Conservation (phyloP, 768 basidiomycete species). For the Ramaria sp. region DNA sequence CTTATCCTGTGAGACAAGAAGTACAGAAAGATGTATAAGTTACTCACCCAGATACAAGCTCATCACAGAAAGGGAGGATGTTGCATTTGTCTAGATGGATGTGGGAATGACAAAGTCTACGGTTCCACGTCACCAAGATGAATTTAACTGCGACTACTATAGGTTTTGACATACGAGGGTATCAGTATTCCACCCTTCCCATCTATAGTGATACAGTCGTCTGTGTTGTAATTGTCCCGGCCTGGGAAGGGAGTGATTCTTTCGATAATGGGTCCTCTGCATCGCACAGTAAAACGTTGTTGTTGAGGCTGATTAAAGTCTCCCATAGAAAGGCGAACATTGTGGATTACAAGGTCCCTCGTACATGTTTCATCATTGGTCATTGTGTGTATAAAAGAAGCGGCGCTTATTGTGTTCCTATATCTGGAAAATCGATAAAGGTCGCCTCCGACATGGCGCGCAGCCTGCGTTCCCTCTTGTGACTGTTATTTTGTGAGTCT, state of each 20-base stretch:
- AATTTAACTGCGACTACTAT: constrained; percentile 13
- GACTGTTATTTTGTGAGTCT: background rate
- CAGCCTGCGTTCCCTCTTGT: too few relatives aligned
- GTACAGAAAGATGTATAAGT: background rate
- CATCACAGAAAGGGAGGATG: constrained; percentile 43
- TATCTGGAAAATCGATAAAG: too few relatives aligned
- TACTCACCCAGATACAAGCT: constrained; percentile 40
- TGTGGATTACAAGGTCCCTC: constrained; percentile 11
- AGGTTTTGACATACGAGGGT: constrained; percentile 13
- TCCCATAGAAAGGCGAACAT: constrained; percentile 11
- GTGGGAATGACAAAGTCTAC: constrained; percentile 46
- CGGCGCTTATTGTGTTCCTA: background rate
- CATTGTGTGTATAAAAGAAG: background rate
- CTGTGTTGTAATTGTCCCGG: constrained; percentile 7
- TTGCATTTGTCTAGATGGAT: constrained; percentile 64
- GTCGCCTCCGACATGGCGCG: too few relatives aligned
- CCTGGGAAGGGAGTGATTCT: background rate
- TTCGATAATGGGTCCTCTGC: constrained; percentile 11
- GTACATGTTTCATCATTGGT: background rate
- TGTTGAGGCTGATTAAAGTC: background rate
- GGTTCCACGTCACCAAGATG: too few relatives aligned
- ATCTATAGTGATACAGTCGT: constrained; percentile 13
- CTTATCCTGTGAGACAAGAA: background rate
- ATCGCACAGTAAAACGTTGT: constrained; percentile 14
- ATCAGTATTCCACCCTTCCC: constrained; percentile 16